These are phyloP conservation scores for Ophiocordyceps sinensis DNA, from an alignment of 2,329 filamentous ascomycete species.

Conservation along the genomic window DNA sequence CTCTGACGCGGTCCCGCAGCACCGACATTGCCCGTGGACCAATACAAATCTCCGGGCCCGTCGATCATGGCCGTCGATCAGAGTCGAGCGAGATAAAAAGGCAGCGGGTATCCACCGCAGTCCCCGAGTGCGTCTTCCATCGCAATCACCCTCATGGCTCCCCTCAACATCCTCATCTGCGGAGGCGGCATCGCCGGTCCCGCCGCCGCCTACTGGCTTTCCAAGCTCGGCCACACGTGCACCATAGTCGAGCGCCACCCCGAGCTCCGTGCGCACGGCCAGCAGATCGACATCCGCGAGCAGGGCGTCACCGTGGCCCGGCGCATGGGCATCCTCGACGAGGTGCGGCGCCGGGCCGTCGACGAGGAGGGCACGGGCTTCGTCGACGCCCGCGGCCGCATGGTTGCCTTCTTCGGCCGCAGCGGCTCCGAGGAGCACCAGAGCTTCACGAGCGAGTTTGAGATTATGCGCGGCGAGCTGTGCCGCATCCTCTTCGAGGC, in stretches of 20 bases:
- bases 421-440: constrained; percentile 27
- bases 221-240: constrained; percentile 18
- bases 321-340: constrained; percentile 23
- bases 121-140: too few relatives aligned
- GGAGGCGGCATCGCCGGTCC: constrained; percentile 31
- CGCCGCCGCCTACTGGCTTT: constrained; percentile 26
- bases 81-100: too few relatives aligned
- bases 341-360: constrained; percentile 22
- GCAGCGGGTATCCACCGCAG: too few relatives aligned
- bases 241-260: constrained; percentile 28
- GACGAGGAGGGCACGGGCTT: constrained; percentile 32
- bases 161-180: constrained; percentile 31
- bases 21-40: too few relatives aligned
- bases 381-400: constrained; percentile 23
- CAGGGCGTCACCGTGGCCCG: constrained; percentile 23
- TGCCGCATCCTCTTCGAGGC: constrained; percentile 31
- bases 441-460: constrained; percentile 37
- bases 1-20: too few relatives aligned
- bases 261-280: constrained; percentile 21
- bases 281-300: constrained; percentile 31
- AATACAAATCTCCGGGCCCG: too few relatives aligned
- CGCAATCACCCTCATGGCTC: constrained; percentile 8
- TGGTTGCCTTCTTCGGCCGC: constrained; percentile 22
- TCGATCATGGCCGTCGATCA: too few relatives aligned
- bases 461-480: constrained; percentile 46